Conservation (phyloP, 768 basidiomycete species). For the Russula sp. region DNA sequence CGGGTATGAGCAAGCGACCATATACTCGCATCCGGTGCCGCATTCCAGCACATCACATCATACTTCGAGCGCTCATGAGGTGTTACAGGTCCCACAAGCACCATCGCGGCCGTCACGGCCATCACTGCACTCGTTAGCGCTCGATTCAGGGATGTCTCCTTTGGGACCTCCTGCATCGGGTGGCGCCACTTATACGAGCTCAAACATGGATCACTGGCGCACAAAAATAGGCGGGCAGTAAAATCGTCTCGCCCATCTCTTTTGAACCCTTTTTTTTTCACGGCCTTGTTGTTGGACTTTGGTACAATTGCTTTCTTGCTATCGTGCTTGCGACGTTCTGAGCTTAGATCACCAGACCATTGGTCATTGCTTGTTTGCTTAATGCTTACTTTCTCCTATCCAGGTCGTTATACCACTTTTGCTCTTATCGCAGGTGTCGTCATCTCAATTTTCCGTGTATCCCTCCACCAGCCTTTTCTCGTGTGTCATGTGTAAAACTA, state of each 20-base stretch:
- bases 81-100: slow-evolving; percentile 10
- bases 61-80: slow-evolving; percentile 7
- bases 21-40: slow-evolving; percentile 17
- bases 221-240: slow-evolving; percentile 16
- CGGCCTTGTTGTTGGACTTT: slow-evolving; percentile 1
- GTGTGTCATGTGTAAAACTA: slow-evolving; percentile 16
- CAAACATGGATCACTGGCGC: slow-evolving; percentile 16
- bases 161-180: slow-evolving; percentile 1
- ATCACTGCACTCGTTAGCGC: slow-evolving; percentile 6
- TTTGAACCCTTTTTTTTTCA: background rate
- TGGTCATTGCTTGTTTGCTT: background rate
- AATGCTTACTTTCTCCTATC: background rate
- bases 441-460: slow-evolving; percentile 12
- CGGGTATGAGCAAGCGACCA: slow-evolving; percentile 14
- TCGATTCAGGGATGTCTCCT: slow-evolving; percentile 9
- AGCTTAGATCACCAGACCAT: slow-evolving; percentile 2
- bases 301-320: slow-evolving; percentile 14
- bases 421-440: slow-evolving; percentile 10
- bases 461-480: slow-evolving; percentile 2
- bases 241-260: background rate
- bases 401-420: slow-evolving; percentile 7
- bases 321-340: slow-evolving; percentile 5
- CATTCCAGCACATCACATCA: background rate
- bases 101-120: slow-evolving; percentile 11
- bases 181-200: slow-evolving; percentile 2